phyloP scores from a whole-genome alignment of 139 green algal genomes.

The Chlamydomonas sphaeroides region DNA sequence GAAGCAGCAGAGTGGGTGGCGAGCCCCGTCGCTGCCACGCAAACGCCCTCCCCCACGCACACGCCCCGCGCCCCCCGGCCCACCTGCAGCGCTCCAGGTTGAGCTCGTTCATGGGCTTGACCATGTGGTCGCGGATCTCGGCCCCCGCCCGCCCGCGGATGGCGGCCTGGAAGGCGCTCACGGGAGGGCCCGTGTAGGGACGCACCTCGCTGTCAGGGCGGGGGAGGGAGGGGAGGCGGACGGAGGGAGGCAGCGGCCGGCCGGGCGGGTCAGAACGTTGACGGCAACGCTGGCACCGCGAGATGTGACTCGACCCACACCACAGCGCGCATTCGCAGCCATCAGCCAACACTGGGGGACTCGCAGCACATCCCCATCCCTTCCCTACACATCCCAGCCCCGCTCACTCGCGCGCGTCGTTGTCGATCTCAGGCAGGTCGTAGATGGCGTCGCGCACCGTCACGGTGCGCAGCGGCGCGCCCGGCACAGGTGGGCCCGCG shows the following conservation, averaged over 20 bases:
- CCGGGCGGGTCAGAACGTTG: too few species aligned
- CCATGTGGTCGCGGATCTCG: conserved; percentile 89
- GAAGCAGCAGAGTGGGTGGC: too few species aligned
- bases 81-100: conserved; percentile 92
- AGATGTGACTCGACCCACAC: too few species aligned
- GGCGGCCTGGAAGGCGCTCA: conserved; percentile 82
- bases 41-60: too few species aligned
- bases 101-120: conserved; percentile 96
- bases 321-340: too few species aligned
- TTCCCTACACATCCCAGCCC: too few species aligned
- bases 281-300: too few species aligned
- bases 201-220: conserved; percentile 54
- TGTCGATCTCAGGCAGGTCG: conserved; percentile 90
- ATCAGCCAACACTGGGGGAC: too few species aligned
- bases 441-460: conserved; percentile 94
- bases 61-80: not conserved
- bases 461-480: conserved; percentile 88
- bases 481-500: conserved; percentile 4
- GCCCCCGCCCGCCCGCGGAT: conserved; percentile 67
- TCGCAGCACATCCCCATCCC: too few species aligned
- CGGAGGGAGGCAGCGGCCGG: not conserved
- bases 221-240: not conserved
- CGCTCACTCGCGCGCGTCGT: conserved; percentile 73
- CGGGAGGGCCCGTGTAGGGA: conserved; percentile 63
- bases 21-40: too few species aligned